A percentile compares a stretch with the other conserved stretches of the same genome.
phyloP scores from a whole-genome alignment of 2,329 filamentous ascomycete species.

The Cladosporium halotolerans region DNA sequence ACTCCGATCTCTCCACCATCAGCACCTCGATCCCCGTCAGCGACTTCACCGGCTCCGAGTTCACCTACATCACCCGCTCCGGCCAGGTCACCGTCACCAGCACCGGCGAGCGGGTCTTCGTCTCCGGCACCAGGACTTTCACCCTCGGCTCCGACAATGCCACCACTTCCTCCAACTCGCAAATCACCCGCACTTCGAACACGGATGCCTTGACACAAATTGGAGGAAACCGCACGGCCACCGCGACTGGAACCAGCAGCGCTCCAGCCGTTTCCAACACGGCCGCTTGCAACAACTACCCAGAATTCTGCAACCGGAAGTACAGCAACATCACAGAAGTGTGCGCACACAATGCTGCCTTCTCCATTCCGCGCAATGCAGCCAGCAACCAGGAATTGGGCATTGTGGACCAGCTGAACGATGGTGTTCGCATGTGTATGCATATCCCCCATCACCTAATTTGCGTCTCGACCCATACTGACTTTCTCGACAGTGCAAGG shows the following conservation, averaged over 20 bases:
- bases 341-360: slow-evolving; percentile 75
- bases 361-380: slow-evolving; percentile 62
- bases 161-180: slow-evolving; percentile 16
- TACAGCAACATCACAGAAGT: slow-evolving; percentile 80
- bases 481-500: slow-evolving; percentile 47
- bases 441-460: slow-evolving; percentile 8
- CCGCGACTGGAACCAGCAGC: slow-evolving; percentile 24
- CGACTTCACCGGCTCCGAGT: slow-evolving; percentile 22
- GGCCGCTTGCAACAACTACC: slow-evolving; percentile 65
- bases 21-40: slow-evolving; percentile 15
- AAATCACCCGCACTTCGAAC: slow-evolving; percentile 14
- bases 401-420: slow-evolving; percentile 67
- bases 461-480: background rate
- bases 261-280: slow-evolving; percentile 56
- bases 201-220: slow-evolving; percentile 8
- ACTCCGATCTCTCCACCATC: slow-evolving; percentile 19
- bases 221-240: slow-evolving; percentile 17
- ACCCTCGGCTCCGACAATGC: slow-evolving; percentile 23
- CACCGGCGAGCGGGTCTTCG: slow-evolving; percentile 20
- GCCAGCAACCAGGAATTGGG: slow-evolving; percentile 67
- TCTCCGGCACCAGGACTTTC: slow-evolving; percentile 2
- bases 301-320: slow-evolving; percentile 68
- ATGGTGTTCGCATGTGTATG: slow-evolving; percentile 60
- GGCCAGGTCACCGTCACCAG: slow-evolving; percentile 20
- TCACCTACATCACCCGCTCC: slow-evolving; percentile 23